Evolutionary conservation across 1,284 basidiomycete genomes (phyloP), one percentile per base, ranked within the genome.

Genomic region (Ganoderma lucidum): DNA sequence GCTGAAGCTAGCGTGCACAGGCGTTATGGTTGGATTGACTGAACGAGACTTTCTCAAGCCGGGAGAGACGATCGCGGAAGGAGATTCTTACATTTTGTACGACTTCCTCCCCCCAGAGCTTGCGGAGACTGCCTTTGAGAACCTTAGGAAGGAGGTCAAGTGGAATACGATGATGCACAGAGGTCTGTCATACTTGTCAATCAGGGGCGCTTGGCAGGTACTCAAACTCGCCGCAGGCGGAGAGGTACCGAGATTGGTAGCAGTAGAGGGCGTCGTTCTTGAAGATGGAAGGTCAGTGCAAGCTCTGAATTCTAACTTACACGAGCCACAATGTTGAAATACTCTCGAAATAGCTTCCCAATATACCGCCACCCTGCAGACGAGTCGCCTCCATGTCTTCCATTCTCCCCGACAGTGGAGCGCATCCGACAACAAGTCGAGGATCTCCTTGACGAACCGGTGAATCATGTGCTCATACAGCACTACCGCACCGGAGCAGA

Each of bases 401-500:
- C 86, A 1, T 93, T 93, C 81, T 88, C 90, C 4, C 86, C 88
- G 0, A 92, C 89, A 0, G 90, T 93, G 19, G 80, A 85, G 6
- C 76, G 81, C 23, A 93, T 94, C 71, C 89, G 88, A 3, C 81
- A 85, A 30, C 83, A 86, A 65, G 90, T 92, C 32, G 86, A 93
- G 71, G 79, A 82, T 61, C 81, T 83, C 19, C 74, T 88, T 23
- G 69, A 81, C 48, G 90, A 91, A 68, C 88, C 88, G 2, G 86
- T 94, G 14, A 94, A 94, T 75, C 92, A 94, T 71, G 92, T 91
- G 45, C 85, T 94, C 41, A 92, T 94, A 66, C 93, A 94, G 76
- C 84, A 87, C 76, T 94, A 94, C 77, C 90, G 92, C 67, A 84
- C 83, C 17, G 93, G 93, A 10, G 86, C 86, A 42, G 93, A 94